phyloP scores from a whole-genome alignment of 2,329 filamentous ascomycete genomes.

The Chaetomiaceae sp. region DNA sequence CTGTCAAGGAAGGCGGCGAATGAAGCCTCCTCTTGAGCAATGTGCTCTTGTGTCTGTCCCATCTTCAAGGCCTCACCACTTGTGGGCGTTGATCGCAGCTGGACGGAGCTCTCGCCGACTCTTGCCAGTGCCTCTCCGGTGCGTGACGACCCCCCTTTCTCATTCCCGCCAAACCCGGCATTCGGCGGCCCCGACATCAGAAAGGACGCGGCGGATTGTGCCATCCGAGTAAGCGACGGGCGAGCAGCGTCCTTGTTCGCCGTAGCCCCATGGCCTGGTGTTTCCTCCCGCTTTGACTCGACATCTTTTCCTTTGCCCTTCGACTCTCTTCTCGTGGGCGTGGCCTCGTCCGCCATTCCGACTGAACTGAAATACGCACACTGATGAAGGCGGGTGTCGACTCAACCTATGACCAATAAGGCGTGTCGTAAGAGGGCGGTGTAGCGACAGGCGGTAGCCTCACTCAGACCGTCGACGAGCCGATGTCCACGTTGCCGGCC shows the following conservation, averaged over 20 bases:
- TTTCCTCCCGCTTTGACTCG: slow-evolving; percentile 15
- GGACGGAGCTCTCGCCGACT: slow-evolving; percentile 24
- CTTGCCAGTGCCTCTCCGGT: slow-evolving; percentile 14
- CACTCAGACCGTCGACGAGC: slow-evolving; percentile 1
- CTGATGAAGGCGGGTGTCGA: no score
- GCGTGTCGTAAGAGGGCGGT: no score
- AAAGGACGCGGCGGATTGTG: slow-evolving; percentile 27
- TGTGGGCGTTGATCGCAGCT: slow-evolving; percentile 13
- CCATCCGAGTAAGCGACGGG: slow-evolving; percentile 25
- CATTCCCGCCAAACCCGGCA: slow-evolving; percentile 10
- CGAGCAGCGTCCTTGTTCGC: neutral
- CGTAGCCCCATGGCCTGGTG: neutral
- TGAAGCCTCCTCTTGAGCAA: slow-evolving; percentile 30
- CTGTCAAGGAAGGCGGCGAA: slow-evolving; percentile 36
- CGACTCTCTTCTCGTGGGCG: neutral
- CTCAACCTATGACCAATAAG: no score
- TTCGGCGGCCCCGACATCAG: slow-evolving; percentile 22
- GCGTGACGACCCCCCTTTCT: slow-evolving; percentile 26
- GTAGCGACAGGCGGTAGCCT: no score
- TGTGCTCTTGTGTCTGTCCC: slow-evolving; percentile 27
- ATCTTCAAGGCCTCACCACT: slow-evolving; percentile 27
- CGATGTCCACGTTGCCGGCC: slow-evolving; percentile 12
- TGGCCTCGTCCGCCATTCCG: slow-evolving; percentile 10
- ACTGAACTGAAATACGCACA: no score
- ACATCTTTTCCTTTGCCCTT: slow-evolving; percentile 13